Evolutionary conservation across 129 eudicot species (phyloP), one percentile per base, ranked within the genome.

Genomic region (Pulicaria dysenterica): DNA sequence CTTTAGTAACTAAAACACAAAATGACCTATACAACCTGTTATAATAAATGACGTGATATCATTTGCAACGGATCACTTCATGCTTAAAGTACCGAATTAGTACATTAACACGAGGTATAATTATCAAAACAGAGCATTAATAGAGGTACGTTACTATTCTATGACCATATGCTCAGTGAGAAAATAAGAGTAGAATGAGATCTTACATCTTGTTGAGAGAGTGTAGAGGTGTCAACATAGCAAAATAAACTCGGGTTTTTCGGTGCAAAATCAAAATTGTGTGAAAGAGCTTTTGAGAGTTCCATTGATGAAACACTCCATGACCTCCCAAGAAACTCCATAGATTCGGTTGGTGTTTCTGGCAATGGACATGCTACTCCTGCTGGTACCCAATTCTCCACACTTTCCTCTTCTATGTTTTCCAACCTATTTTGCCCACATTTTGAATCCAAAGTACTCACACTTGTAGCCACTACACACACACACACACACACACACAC

Each of bases 261-360:
- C 37, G 51, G 70, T 36, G 43, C 72, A 11, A 64, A 39, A 13
- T 66, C 31, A 24, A 24, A 70, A n/a, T 81, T 74, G 75, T 85
- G 79, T 59, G 81, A 76, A 51, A 92, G 91, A 17, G 96, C 97
- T 59, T 89, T 92, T 0, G 96, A 89, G 34, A 92, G 80, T 74
- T 92, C 94, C 44, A 57, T 73, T 7, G 98, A 91, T 0, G 94
- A 92, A 43, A 92, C 80, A 62, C 96, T 92, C 98, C 98, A 92
- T 67, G 98, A 89, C 71, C 95, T 61, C 40, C 91, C 96, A 7
- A 92, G 84, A 70, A 89, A 92, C 94, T 92, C 98, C 98, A 92
- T 89, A 15, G 98, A 83, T 77, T 92, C 93, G 0, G 96, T 89
- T 3, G 98, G 98, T 5, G 98, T 92, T 60, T 89, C 94, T 0